phyloP scores from a whole-genome alignment of 1,139 yeast genomes.

The Trichomonascaceae sp. region DNA sequence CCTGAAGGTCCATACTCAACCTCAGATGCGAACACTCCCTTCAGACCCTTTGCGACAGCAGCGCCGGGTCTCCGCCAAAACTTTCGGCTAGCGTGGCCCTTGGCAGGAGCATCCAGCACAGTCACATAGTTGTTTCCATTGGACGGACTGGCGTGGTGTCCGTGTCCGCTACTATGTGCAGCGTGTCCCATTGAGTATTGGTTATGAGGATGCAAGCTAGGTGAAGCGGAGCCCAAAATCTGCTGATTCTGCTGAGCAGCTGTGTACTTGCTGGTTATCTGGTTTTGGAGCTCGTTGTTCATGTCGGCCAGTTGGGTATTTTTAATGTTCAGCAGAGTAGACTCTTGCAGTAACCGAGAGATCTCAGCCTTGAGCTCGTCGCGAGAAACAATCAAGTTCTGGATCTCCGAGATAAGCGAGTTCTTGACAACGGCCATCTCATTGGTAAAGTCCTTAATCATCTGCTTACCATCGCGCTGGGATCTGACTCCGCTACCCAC shows the following conservation, averaged over 20 bases:
- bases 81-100: slow-evolving; percentile 16
- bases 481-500: slow-evolving; percentile 1
- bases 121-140: slow-evolving; percentile 1
- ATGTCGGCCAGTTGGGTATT: slow-evolving; percentile 27
- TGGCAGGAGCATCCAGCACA: slow-evolving; percentile 11
- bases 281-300: slow-evolving; percentile 26
- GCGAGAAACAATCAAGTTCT: slow-evolving; percentile 20
- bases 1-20: slow-evolving; percentile 5
- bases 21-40: slow-evolving; percentile 23
- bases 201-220: background rate
- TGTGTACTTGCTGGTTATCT: slow-evolving; percentile 23
- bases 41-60: slow-evolving; percentile 27
- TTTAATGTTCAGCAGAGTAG: slow-evolving; percentile 21
- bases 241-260: slow-evolving; percentile 2
- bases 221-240: too few relatives aligned
- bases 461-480: slow-evolving; percentile 12
- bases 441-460: slow-evolving; percentile 17
- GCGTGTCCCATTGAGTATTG: slow-evolving; percentile 4
- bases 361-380: slow-evolving; percentile 23
- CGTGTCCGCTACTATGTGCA: slow-evolving; percentile 4
- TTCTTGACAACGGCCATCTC: slow-evolving; percentile 18
- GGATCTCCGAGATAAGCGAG: slow-evolving; percentile 22
- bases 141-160: background rate
- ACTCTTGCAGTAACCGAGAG: slow-evolving; percentile 22
- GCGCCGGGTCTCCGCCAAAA: slow-evolving; percentile 29